Evolutionary conservation across 768 basidiomycete genomes (phyloP).

Genomic region (Mrakia blollopis): DNA sequence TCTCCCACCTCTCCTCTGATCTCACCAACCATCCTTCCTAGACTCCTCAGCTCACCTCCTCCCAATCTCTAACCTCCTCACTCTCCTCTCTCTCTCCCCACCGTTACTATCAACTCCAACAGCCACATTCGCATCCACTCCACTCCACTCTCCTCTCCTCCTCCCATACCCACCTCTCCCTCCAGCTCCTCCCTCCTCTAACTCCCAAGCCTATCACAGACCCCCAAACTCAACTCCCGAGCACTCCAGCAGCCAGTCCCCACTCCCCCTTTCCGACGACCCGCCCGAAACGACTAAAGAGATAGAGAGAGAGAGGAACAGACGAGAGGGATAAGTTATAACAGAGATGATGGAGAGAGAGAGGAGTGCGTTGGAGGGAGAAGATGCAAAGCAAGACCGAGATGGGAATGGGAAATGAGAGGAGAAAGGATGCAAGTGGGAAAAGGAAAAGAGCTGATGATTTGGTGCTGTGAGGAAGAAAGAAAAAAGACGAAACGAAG

Average conservation of each 20-base stretch:
- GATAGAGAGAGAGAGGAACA: not conserved
- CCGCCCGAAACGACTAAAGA: not conserved
- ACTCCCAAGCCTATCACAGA: not conserved
- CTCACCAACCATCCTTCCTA: too few species aligned
- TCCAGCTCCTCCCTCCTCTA: not conserved
- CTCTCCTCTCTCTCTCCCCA: too few species aligned
- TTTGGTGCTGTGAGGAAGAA: not conserved
- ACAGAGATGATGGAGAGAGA: too few species aligned
- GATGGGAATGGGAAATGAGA: not conserved
- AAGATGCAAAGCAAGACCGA: not conserved
- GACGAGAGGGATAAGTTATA: conserved; percentile 5
- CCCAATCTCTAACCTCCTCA: too few species aligned
- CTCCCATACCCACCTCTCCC: not conserved
- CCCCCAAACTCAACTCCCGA: not conserved
- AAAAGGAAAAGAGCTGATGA: not conserved
- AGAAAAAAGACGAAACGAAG: not conserved
- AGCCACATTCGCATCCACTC: not conserved
- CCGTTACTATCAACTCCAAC: too few species aligned
- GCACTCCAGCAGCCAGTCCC: not conserved
- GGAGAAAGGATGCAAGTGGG: too few species aligned
- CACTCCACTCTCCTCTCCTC: not conserved
- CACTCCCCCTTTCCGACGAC: not conserved
- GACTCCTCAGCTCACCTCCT: too few species aligned
- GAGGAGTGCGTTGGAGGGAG: not conserved
- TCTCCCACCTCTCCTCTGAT: too few species aligned